phyloP scores from a whole-genome alignment of 345 rosid genomes.

The Firmiana major region DNA sequence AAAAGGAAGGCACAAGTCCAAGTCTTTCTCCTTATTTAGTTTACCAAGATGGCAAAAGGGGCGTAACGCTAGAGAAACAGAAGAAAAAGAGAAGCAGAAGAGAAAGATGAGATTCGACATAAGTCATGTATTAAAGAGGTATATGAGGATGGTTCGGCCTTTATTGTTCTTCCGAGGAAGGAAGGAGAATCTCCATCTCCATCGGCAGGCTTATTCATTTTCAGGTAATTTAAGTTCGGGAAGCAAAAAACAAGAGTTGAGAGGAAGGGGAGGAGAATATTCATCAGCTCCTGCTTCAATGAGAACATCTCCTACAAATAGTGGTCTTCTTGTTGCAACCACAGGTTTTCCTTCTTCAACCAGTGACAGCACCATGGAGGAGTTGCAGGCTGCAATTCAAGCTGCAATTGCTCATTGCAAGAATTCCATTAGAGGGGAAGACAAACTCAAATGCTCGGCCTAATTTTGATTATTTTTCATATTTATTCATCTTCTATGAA shows the following conservation, averaged over 20 bases:
- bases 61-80: constrained; percentile 37
- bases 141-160: constrained; percentile 54
- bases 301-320: constrained; percentile 80
- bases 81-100: constrained; percentile 38
- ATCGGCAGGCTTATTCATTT: constrained; percentile 44
- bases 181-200: constrained; percentile 38
- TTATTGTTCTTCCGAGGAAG: constrained; percentile 48
- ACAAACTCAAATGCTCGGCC: constrained; percentile 23
- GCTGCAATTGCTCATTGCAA: constrained; percentile 99
- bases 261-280: constrained; percentile 48
- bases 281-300: constrained; percentile 88
- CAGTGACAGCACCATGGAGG: constrained; percentile 86
- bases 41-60: constrained; percentile 52
- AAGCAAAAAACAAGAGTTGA: constrained; percentile 32
- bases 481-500: background rate
- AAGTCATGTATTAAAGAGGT: constrained; percentile 53
- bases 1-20: constrained; percentile 41
- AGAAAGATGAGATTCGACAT: constrained; percentile 54
- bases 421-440: constrained; percentile 62
- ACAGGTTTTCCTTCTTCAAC: constrained; percentile 41
- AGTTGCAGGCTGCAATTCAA: constrained; percentile 93
- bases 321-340: constrained; percentile 61
- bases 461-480: background rate
- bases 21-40: constrained; percentile 72
- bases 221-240: constrained; percentile 40